phyloP scores from a whole-genome alignment of 2,329 filamentous ascomycete genomes.

The Beauveria sp. region DNA sequence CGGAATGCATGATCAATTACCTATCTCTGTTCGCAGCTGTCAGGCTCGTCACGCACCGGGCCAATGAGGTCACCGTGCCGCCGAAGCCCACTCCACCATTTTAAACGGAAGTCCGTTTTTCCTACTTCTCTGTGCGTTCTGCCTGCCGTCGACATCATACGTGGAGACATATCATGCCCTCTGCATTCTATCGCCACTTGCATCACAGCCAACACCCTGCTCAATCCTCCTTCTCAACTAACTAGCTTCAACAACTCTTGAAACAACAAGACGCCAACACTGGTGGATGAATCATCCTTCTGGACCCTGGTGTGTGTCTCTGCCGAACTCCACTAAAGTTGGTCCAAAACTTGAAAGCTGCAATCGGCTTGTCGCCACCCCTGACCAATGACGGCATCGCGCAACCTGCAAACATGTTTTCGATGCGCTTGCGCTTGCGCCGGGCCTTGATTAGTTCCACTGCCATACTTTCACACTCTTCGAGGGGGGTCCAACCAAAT shows the following conservation, averaged over 20 bases:
- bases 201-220: slow-evolving; percentile 6
- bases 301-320: background rate
- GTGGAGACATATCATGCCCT: background rate
- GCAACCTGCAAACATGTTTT: background rate
- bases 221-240: too few species aligned
- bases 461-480: background rate
- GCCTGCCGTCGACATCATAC: background rate
- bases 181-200: slow-evolving; percentile 1
- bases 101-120: slow-evolving; percentile 3
- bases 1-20: background rate
- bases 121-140: background rate
- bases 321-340: background rate
- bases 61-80: slow-evolving; percentile 1
- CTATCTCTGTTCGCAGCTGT: too few species aligned
- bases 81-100: slow-evolving; percentile 1
- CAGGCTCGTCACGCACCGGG: background rate
- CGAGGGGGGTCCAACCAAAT: background rate
- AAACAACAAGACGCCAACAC: background rate
- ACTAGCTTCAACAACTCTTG: too few species aligned
- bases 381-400: slow-evolving; percentile 1
- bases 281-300: too few species aligned
- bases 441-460: background rate
- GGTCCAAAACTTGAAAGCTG: background rate
- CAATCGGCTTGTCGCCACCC: background rate
- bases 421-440: background rate